Base-by-base conservation (phyloP, 371 early-diverging fungal genomes). In the Mortierella sp. region DNA sequence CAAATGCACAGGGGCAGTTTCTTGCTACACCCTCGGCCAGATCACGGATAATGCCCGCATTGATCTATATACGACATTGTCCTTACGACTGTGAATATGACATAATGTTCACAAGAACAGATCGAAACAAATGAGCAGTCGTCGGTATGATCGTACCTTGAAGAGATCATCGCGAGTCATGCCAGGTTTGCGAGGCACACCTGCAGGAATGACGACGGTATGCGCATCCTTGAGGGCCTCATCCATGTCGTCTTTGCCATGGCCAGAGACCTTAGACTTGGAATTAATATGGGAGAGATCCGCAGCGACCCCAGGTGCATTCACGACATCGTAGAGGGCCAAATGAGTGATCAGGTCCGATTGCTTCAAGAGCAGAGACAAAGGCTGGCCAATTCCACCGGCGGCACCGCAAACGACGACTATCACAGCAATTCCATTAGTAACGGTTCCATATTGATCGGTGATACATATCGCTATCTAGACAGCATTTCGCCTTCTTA, bases 251-350 rank as follows among this genome's bases (percentile, higher is more conserved):
- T 91, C 92, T 72, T 91, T 85, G 31, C 67, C 72, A 30, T 72
- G 58, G 2, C 72, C 79, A 39, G 72, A 81, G 65, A 92, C 94
- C 75, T 83, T 86, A 64, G 94, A 89, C 79, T 85, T 81, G 52
- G 96, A 95, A 92, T 95, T 96, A 87, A 99, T 94, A 89, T 99
- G 99, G 70, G 93, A 89, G 53, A 99, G 85, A 80, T 99, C 99
- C 54, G 98, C 97, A 47, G 98, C 98, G 64, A 97, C 96, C 62
- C 98, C 99, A 24, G 96, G 94, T 50, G 96, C 92, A 90, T 96
- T 96, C 83, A 92, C 94, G 61, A 99, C 92, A 83, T 98, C 99
- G 79, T 92, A 99, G 47, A 99, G 90, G 14, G 95, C 84, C 51
- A 99, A 88, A 64, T 95, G 86, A 41, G 93, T 83, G 43, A 99